phyloP scores from a whole-genome alignment of 306 rosid genomes.

The Prinsepia uniflora region DNA sequence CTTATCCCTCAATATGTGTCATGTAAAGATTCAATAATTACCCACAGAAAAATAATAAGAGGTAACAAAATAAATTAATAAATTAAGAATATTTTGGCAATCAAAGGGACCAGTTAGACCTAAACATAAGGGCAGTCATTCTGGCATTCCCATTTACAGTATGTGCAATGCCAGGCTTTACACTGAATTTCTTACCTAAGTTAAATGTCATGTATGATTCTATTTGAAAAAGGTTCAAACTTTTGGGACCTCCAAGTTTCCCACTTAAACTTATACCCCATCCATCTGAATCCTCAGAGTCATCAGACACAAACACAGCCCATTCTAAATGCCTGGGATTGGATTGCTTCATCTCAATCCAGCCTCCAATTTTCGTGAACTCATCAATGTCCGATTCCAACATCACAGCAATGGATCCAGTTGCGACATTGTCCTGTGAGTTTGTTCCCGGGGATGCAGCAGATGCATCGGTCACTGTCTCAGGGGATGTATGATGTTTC shows the following conservation, averaged over 20 bases:
- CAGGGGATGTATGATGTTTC: slow-evolving; percentile 24
- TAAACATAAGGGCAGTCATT: slow-evolving; percentile 55
- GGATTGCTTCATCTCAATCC: slow-evolving; percentile 68
- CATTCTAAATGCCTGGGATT: slow-evolving; percentile 47
- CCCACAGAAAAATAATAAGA: no score
- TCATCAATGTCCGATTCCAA: slow-evolving; percentile 67
- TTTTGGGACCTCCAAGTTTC: slow-evolving; percentile 35
- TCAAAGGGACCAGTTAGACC: slow-evolving; percentile 71
- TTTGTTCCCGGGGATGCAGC: slow-evolving; percentile 21
- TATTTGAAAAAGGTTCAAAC: slow-evolving; percentile 51
- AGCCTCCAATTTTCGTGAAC: slow-evolving; percentile 62
- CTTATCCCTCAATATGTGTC: not conserved
- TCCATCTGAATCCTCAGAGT: slow-evolving; percentile 65
- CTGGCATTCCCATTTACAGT: slow-evolving; percentile 48
- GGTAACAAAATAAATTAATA: no score
- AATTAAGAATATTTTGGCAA: not conserved
- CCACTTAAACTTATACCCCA: slow-evolving; percentile 79
- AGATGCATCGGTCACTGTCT: slow-evolving; percentile 36
- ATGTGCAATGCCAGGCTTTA: slow-evolving; percentile 76
- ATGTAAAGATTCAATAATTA: not conserved
- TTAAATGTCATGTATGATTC: slow-evolving; percentile 70
- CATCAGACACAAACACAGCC: slow-evolving; percentile 61
- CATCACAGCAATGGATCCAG: slow-evolving; percentile 55
- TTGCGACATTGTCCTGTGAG: slow-evolving; percentile 21
- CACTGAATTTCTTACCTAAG: slow-evolving; percentile 50